Conservation (phyloP, 2,329 filamentous ascomycete species). For the Penicillium fuscoglaucum region DNA sequence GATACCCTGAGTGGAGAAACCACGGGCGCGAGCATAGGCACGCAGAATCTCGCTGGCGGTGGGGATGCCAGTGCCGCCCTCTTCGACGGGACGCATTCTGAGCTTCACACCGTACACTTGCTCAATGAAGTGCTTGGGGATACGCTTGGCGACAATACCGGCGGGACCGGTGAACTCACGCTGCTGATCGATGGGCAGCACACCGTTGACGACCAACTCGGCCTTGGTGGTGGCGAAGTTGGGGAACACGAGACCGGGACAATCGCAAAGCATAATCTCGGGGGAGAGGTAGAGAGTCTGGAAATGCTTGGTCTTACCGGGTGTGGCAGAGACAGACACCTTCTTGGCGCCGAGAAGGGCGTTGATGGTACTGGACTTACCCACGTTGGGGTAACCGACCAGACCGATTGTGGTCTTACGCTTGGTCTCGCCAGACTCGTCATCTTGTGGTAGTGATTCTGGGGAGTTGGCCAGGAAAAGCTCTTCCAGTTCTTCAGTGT, state of each 20-base stretch:
- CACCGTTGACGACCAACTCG: conserved; percentile 90
- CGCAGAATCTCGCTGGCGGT: conserved; percentile 81
- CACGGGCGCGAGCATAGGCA: conserved; percentile 83
- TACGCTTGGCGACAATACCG: conserved; percentile 76
- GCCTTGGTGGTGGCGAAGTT: conserved; percentile 97
- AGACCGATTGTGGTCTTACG: conserved; percentile 85
- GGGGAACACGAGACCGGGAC: conserved; percentile 95
- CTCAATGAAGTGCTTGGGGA: conserved; percentile 86
- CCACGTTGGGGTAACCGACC: conserved; percentile 97
- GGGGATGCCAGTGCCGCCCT: conserved; percentile 85
- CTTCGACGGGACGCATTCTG: conserved; percentile 73
- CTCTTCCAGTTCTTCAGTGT: conserved; percentile 86
- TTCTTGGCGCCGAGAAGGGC: conserved; percentile 98
- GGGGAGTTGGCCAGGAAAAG: conserved; percentile 79
- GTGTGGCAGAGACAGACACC: conserved; percentile 94
- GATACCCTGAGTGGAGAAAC: conserved; percentile 84
- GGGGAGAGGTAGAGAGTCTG: conserved; percentile 95
- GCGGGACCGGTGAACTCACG: conserved; percentile 88
- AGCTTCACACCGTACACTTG: conserved; percentile 94
- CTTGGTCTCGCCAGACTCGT: conserved; percentile 48
- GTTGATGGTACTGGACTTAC: conserved; percentile 99
- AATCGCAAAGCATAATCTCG: conserved; percentile 90
- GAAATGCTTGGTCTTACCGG: conserved; percentile 99
- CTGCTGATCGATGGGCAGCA: conserved; percentile 94
- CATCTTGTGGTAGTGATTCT: conserved; percentile 47